Conservation (phyloP, 2,329 filamentous ascomycete species). For the Coniella vitis region DNA sequence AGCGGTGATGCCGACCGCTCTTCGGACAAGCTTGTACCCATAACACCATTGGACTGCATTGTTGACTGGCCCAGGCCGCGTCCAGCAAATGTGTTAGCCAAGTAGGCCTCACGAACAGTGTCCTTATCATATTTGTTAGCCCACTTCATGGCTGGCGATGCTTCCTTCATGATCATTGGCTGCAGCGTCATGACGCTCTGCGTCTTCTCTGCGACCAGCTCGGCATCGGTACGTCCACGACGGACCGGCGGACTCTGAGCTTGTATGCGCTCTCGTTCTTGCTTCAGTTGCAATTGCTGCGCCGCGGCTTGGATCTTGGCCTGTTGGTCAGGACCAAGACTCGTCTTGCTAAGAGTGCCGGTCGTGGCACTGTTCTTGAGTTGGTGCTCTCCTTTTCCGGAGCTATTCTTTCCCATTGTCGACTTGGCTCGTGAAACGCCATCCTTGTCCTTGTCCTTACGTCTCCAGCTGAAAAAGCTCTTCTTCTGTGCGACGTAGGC, state of each 20-base stretch:
- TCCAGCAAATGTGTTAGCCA: constrained; percentile 66
- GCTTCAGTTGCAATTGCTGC: constrained; percentile 68
- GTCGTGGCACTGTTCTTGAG: constrained; percentile 33
- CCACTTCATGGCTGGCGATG: constrained; percentile 94
- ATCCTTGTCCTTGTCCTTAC: constrained; percentile 46
- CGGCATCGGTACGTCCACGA: constrained; percentile 50
- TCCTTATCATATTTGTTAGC: constrained; percentile 92
- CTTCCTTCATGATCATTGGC: constrained; percentile 75
- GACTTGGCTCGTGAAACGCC: constrained; percentile 61
- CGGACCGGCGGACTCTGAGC: constrained; percentile 25
- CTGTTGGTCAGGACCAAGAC: constrained; percentile 84
- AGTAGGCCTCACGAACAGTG: constrained; percentile 75
- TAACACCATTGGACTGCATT: constrained; percentile 25
- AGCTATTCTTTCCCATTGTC: constrained; percentile 49
- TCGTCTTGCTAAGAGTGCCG: constrained; percentile 62
- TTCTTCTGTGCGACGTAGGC: constrained; percentile 96
- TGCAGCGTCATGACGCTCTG: constrained; percentile 87
- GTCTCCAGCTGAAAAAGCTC: constrained; percentile 82
- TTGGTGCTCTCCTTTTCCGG: constrained; percentile 36
- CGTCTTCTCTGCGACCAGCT: constrained; percentile 62
- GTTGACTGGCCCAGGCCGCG: constrained; percentile 45
- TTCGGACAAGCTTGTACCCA: constrained; percentile 20
- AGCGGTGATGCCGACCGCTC: constrained; percentile 33
- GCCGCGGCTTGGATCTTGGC: constrained; percentile 90
- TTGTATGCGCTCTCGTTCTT: constrained; percentile 50